These are phyloP conservation scores for Rachicladosporium sp. DNA, from an alignment of 2,329 filamentous ascomycete species.

Conservation along the genomic window DNA sequence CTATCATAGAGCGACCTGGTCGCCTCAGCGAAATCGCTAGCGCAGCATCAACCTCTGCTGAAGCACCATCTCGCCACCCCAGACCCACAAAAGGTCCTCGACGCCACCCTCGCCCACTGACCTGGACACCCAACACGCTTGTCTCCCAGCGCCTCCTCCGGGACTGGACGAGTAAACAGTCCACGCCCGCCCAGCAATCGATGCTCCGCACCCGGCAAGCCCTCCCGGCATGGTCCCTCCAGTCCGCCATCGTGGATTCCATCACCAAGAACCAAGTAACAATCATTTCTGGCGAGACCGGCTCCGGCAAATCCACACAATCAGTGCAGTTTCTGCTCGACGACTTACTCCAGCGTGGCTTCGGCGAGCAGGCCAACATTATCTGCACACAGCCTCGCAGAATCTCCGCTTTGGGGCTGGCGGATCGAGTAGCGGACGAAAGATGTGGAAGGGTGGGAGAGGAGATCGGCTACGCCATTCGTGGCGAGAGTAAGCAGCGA, in stretches of 20 bases:
- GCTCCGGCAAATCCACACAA: conserved; percentile 93
- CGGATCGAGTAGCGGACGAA: conserved; percentile 89
- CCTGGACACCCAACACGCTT: conserved; percentile 47
- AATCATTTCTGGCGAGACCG: conserved; percentile 93
- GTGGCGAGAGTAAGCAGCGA: conserved; percentile 72
- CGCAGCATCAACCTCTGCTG: conserved; percentile 52
- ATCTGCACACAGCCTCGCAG: conserved; percentile 90
- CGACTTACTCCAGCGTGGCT: conserved; percentile 63
- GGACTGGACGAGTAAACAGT: conserved; percentile 59
- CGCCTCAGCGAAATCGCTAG: conserved; percentile 73
- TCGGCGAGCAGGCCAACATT: conserved; percentile 73
- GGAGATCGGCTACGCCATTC: conserved; percentile 84
- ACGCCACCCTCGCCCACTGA: conserved; percentile 43
- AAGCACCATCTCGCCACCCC: conserved; percentile 11
- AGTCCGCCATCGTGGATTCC: conserved; percentile 61
- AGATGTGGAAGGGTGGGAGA: conserved; percentile 69
- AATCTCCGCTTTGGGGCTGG: conserved; percentile 86
- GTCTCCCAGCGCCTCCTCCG: conserved; percentile 46
- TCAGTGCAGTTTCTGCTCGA: conserved; percentile 93
- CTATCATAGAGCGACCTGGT: conserved; percentile 75
- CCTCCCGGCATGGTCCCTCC: conserved; percentile 79
- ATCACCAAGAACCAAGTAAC: conserved; percentile 74
- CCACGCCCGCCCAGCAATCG: conserved; percentile 51
- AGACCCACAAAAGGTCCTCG: conserved; percentile 22
- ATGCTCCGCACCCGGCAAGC: conserved; percentile 63